These are phyloP conservation scores for Candida sonorensis DNA, from an alignment of 805 yeast species.

Conservation along the genomic window DNA sequence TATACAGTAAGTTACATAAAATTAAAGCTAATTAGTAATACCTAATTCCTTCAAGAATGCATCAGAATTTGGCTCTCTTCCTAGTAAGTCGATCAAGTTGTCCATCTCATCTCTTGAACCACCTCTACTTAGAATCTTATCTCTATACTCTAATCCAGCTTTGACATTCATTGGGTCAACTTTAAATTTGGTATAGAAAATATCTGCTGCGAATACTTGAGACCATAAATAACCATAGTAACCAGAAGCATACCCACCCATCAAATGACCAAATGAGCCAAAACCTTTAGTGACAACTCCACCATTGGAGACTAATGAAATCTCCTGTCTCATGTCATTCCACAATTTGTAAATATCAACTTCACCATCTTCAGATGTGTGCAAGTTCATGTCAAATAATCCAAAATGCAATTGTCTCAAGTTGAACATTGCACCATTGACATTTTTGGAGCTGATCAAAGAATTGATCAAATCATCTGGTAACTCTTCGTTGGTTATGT, in stretches of 20 bases:
- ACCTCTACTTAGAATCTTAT: slow-evolving; percentile 61
- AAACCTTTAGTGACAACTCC: slow-evolving; percentile 56
- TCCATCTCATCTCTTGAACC: slow-evolving; percentile 68
- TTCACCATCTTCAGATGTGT: slow-evolving; percentile 39
- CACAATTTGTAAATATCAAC: slow-evolving; percentile 51
- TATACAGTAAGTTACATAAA: too few relatives aligned
- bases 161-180: slow-evolving; percentile 56
- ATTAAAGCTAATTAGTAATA: slow-evolving; percentile 14
- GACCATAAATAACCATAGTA: slow-evolving; percentile 87
- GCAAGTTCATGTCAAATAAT: slow-evolving; percentile 67
- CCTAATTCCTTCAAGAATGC: slow-evolving; percentile 72
- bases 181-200: slow-evolving; percentile 65
- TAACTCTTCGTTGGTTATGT: slow-evolving; percentile 46
- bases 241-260: slow-evolving; percentile 81
- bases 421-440: slow-evolving; percentile 65
- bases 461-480: slow-evolving; percentile 51
- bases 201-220: slow-evolving; percentile 78
- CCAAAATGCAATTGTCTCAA: slow-evolving; percentile 78
- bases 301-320: slow-evolving; percentile 52
- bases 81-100: slow-evolving; percentile 56
- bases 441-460: slow-evolving; percentile 60
- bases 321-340: slow-evolving; percentile 61
- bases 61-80: slow-evolving; percentile 66
- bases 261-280: slow-evolving; percentile 73
- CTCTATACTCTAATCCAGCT: slow-evolving; percentile 63